Base-by-base conservation (phyloP, 805 yeast genomes). In the Yarrowia alimentaria region DNA sequence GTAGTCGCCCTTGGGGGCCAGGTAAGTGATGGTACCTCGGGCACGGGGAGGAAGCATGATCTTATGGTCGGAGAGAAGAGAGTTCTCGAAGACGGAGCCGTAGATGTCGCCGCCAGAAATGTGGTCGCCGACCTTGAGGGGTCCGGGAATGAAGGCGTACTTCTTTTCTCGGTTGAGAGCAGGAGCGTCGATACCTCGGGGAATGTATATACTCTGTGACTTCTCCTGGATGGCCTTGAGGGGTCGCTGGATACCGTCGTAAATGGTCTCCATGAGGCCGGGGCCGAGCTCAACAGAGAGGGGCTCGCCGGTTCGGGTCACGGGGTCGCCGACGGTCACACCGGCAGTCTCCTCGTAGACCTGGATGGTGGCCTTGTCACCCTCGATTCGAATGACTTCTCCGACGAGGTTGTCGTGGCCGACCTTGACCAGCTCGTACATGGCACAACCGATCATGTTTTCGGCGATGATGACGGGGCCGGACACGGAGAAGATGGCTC, bases 341-440 rank as follows among this genome's bases (percentile, higher is more conserved):
- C 99, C 99, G 1, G 98, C 95, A 37, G 99, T 93, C 72, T 93
- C 99, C 75, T 93, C 99, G 70, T 93, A 93, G 53, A 93, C 99
- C 77, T 93, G 99, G 63, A 93, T 88, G 40, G 99, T 93, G 54
- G 97, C 96, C 72, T 90, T 91, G 68, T 93, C 99, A 57, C 81
- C 94, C 64, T 82, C 93, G 59, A 93, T 91, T 76, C 99, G 83
- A 69, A 93, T 93, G 58, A 93, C 97, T 72, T 93, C 99, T 68
- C 99, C 99, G 40, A 93, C 98, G 67, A 93, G 79, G 68, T 79
- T 87, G 61, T 87, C 95, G 69, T 93, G 98, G 61, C 99, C 98
- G 58, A 93, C 99, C 69, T 83, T 89, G 64, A 91, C 99, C 70
- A 93, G 78, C 69, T 93, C 99, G 78, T 93, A 91, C 99, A 93